Evolutionary conservation across 2,329 filamentous ascomycete species (phyloP), one percentile per base, ranked within the genome.

Genomic region (Paracamarosporium sp.): DNA sequence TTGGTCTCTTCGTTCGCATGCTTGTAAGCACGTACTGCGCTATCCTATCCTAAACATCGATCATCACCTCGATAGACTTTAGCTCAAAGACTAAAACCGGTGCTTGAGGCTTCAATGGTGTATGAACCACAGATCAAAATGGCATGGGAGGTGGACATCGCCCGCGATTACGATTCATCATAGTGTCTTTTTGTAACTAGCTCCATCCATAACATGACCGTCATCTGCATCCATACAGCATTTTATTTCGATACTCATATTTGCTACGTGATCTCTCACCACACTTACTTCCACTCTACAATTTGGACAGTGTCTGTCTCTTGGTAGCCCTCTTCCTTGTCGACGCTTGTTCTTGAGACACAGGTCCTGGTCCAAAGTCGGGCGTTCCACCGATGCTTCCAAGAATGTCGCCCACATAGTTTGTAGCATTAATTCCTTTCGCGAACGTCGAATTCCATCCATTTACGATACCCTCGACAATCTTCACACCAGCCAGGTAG

Each of bases 331-430:
- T 61, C 47, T 47, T 53, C 41, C 67, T 66, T 13, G 13, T 20
- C 2, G 45, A 15, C 7, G 24, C 15, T 22, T 50, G 33, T 40
- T 63, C 60, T 13, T 61, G 52, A 41, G 72, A 64, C 4, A 51
- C 59, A 57, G 80, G 83, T 1, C 83, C 83, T 0, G 82, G 82
- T 0, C 88, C 88, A 72, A 90, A 91, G 69, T 90, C 86, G 0
- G 88, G 88, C 38, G 76, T 71, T 1, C 88, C 88, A 1, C 88
- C 88, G 4, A 92, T 76, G 9, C 84, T 88, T 13, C 88, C 89
- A 63, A 91, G 88, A 53, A 91, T 86, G 67, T 91, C 88, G 3
- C 89, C 88, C 27, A 91, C 77, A 68, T 91, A 91, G 66, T 91
- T 90, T 2, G 71, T 76, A 0, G 88, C 74, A 56, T 77, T 67